Conservation (phyloP, 257 asterid genomes). For the Primulina tabacum region DNA sequence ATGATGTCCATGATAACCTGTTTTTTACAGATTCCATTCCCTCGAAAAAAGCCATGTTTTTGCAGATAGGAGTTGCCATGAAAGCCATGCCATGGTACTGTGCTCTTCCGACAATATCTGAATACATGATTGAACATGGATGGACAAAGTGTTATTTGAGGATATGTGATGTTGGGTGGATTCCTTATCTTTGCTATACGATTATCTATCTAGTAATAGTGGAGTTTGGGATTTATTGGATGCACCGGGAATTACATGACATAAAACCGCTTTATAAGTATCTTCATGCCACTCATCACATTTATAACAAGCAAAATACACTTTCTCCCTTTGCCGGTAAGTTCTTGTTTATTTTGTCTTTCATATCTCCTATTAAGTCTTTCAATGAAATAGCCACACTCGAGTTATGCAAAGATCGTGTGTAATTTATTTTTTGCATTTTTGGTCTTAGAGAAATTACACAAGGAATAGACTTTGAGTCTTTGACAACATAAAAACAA, state of each 20-base stretch:
- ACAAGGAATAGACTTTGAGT: not conserved
- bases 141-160: conserved; percentile 79
- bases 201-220: conserved; percentile 61
- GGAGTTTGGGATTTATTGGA: conserved; percentile 96
- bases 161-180: conserved; percentile 69
- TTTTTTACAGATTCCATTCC: conserved; percentile 77
- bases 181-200: conserved; percentile 45
- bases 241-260: conserved; percentile 96
- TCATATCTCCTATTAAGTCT: conserved; percentile 9
- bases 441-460: not conserved
- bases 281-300: conserved; percentile 95
- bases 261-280: conserved; percentile 90
- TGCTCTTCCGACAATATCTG: conserved; percentile 79
- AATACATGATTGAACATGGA: conserved; percentile 87
- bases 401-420: not conserved
- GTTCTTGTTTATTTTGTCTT: conserved; percentile 20
- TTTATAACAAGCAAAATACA: conserved; percentile 96
- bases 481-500: not conserved
- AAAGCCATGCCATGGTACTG: conserved; percentile 95
- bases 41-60: conserved; percentile 73
- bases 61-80: conserved; percentile 94
- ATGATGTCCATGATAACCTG: conserved; percentile 24
- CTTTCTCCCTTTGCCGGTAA: conserved; percentile 98
- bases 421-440: not conserved
- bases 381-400: not conserved